Evolutionary conservation across 1,139 yeast species (phyloP), one percentile per base, ranked within the genome.

Genomic region (Petasospora rhodanensis): DNA sequence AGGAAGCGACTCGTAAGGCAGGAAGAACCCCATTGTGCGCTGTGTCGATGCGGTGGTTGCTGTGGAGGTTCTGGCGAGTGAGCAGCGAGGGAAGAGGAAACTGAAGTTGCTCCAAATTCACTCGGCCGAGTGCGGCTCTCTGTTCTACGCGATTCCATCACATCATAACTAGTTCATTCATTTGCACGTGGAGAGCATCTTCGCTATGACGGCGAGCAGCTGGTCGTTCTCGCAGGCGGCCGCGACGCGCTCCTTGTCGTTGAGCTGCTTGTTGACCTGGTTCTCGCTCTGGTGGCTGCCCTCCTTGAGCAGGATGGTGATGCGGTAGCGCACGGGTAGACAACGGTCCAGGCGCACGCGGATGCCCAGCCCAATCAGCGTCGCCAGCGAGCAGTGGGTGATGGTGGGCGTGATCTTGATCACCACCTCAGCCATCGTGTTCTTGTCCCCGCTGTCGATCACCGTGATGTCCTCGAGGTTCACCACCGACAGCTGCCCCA

Each of bases 211-310:
- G 20, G 77, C 73, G 37, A 89, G 64, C 28, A 93, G 66, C 61
- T 93, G 98, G 40, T 85, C 95, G 50, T 93, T 93, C 53, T 93
- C 98, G 60, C 97, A 89, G 0, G 99, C 99, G 13, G 98, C 98
- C 18, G 96, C 95, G 1, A 91, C 97, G 43, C 99, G 68, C 58
- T 93, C 99, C 61, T 93, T 93, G 56, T 93, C 99, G 55, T 91
- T 91, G 43, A 93, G 71, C 60, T 93, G 99, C 54, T 91, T 89
- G 59, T 93, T 93, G 19, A 93, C 98, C 53, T 91, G 98, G 45
- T 74, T 76, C 55, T 93, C 98, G 50, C 95, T 84, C 57, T 91
- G 97, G 56, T 93, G 99, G 2, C 95, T 76, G 1, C 97, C 97
- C 49, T 85, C 85, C 51, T 89, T 85, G 32, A 93, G 75, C 32